Percentiles rank a stretch among this genome's conserved stretches.
phyloP scores from a whole-genome alignment of 2,329 filamentous ascomycete genomes.

The Fusarium sp. region DNA sequence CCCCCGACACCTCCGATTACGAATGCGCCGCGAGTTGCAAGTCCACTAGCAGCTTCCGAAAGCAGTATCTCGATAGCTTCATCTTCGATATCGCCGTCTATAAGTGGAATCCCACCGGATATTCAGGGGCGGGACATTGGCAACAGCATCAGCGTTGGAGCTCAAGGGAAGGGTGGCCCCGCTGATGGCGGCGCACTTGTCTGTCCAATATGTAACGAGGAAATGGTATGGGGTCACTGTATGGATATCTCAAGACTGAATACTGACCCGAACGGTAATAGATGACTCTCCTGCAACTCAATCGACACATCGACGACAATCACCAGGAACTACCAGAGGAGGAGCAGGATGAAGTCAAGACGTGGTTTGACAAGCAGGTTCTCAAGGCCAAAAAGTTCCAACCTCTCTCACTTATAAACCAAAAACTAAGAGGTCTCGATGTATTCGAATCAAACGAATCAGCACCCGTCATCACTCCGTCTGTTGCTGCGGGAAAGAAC shows the following conservation, averaged over 20 bases:
- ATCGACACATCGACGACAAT: conserved; percentile 85
- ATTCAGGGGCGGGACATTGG: conserved; percentile 79
- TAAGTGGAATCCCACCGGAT: conserved; percentile 74
- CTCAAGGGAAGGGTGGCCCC: conserved; percentile 66
- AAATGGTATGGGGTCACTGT: conserved; percentile 78
- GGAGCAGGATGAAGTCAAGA: conserved; percentile 94
- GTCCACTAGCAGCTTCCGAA: conserved; percentile 68
- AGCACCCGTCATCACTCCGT: conserved; percentile 51
- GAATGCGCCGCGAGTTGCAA: conserved; percentile 61
- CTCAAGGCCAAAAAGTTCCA: conserved; percentile 94
- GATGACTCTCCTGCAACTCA: conserved; percentile 93
- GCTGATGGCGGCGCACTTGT: conserved; percentile 73
- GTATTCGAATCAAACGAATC: conserved; percentile 94
- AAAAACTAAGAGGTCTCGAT: conserved; percentile 91
- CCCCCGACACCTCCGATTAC: conserved; percentile 65
- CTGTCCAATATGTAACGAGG: conserved; percentile 98
- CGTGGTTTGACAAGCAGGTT: conserved; percentile 96
- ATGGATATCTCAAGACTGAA: conserved; percentile 23
- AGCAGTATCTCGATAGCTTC: conserved; percentile 86
- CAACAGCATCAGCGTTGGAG: conserved; percentile 80
- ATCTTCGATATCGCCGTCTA: conserved; percentile 72
- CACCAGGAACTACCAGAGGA: conserved; percentile 91
- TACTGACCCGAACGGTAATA: conserved; percentile 52
- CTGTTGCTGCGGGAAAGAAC: conserved; percentile 56
- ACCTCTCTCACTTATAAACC: conserved; percentile 89